phyloP scores from a whole-genome alignment of 2,329 filamentous ascomycete species.

The Myriosclerotinia curreyana region DNA sequence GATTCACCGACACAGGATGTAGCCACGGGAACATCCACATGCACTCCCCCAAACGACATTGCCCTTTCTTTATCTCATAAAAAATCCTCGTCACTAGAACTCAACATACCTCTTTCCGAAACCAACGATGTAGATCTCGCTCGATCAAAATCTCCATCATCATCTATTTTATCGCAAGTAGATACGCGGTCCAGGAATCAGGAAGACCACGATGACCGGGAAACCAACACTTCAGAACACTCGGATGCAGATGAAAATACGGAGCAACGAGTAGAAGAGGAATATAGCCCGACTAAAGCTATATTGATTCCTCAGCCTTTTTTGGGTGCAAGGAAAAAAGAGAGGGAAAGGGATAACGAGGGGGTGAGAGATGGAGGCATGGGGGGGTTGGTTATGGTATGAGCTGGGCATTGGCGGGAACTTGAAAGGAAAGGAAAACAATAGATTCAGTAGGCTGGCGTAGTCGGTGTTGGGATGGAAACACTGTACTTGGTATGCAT shows the following conservation, averaged over 20 bases:
- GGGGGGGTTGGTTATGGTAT: constrained; percentile 12
- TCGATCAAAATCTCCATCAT: neutral
- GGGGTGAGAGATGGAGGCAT: constrained; percentile 3
- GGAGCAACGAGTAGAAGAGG: neutral
- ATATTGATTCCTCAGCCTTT: neutral
- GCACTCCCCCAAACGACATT: neutral
- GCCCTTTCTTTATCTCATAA: neutral
- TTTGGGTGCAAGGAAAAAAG: constrained; percentile 2
- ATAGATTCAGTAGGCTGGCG: neutral
- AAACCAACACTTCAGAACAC: neutral
- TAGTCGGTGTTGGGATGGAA: neutral
- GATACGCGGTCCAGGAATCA: neutral
- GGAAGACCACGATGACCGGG: constrained; percentile 1
- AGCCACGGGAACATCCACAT: neutral
- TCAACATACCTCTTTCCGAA: neutral
- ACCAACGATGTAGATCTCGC: neutral
- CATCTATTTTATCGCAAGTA: neutral
- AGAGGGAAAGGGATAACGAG: constrained; percentile 6
- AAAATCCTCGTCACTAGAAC: neutral
- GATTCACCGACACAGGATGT: neutral
- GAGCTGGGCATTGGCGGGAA: neutral
- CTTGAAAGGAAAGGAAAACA: neutral
- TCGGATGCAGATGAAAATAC: constrained; percentile 10
- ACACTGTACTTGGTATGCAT: constrained; percentile 9
- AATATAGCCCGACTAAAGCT: constrained; percentile 9